Evolutionary conservation across 306 rosid species (phyloP).

Genomic region (Pueraria montana): DNA sequence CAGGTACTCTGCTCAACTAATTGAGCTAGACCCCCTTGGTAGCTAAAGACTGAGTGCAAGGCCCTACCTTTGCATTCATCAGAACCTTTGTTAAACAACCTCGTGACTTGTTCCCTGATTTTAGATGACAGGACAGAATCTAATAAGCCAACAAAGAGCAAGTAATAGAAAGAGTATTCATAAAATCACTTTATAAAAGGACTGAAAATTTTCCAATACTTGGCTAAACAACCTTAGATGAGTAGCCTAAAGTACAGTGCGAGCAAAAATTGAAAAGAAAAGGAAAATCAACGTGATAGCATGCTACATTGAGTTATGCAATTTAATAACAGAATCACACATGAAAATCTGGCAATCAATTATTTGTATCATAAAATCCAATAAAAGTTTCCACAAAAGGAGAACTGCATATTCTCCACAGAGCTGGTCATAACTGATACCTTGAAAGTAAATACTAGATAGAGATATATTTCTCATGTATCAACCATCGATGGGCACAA

Average conservation of each 20-base stretch:
- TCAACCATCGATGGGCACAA: not conserved
- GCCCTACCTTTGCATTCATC: conserved; percentile 65
- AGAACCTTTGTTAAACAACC: conserved; percentile 74
- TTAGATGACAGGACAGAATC: conserved; percentile 8
- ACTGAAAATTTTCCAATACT: not conserved
- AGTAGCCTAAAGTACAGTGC: conserved; percentile 4
- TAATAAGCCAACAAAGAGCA: not conserved
- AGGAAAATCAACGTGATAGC: conserved; percentile 21
- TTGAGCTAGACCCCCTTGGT: too few relatives aligned
- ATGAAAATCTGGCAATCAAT: conserved; percentile 12
- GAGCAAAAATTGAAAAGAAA: not conserved
- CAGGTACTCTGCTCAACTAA: too few relatives aligned
- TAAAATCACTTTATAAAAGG: not conserved
- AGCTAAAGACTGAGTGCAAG: conserved; percentile 6
- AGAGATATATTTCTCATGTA: not conserved
- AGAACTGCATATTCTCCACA: conserved; percentile 5
- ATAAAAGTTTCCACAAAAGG: not conserved
- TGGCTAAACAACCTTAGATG: not conserved
- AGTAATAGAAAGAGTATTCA: not conserved
- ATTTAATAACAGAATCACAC: not conserved
- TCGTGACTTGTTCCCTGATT: conserved; percentile 57
- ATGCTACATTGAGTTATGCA: conserved; percentile 1
- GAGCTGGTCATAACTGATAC: not conserved
- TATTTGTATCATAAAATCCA: not conserved
- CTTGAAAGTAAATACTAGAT: not conserved